phyloP scores from a whole-genome alignment of 2,329 filamentous ascomycete genomes.

The Fusarium caatingaense region DNA sequence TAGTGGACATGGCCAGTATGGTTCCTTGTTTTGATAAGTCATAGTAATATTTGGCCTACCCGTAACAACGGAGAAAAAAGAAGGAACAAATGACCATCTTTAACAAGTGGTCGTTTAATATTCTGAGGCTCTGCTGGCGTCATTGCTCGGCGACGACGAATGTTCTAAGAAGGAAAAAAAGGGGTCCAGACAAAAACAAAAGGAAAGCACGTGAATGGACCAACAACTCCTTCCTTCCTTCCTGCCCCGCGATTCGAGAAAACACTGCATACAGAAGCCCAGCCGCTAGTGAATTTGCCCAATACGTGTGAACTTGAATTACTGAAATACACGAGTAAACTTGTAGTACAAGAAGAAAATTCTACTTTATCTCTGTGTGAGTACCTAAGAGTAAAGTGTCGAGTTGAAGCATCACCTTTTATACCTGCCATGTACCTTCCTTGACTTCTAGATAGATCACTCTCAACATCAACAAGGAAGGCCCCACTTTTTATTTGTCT shows the following conservation, averaged over 20 bases:
- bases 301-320: not conserved
- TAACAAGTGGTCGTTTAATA: not conserved
- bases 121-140: constrained; percentile 1
- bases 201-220: constrained; percentile 28
- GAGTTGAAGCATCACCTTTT: not conserved
- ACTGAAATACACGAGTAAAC: not conserved
- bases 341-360: not conserved
- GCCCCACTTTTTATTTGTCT: not conserved
- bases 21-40: not conserved
- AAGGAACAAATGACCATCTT: not conserved
- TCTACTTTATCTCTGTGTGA: not conserved
- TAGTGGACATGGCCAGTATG: not conserved
- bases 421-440: not conserved
- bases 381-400: not conserved
- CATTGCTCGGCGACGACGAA: not conserved
- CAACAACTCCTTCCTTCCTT: constrained; percentile 30
- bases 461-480: constrained; percentile 3
- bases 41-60: not conserved
- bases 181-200: constrained; percentile 12
- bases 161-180: constrained; percentile 7
- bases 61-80: not conserved
- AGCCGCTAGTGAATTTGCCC: not conserved
- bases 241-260: constrained; percentile 32
- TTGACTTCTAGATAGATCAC: not conserved
- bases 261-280: not conserved